Conservation (phyloP, 2,329 filamentous ascomycete genomes). For the Paraconiothyrium sp. region DNA sequence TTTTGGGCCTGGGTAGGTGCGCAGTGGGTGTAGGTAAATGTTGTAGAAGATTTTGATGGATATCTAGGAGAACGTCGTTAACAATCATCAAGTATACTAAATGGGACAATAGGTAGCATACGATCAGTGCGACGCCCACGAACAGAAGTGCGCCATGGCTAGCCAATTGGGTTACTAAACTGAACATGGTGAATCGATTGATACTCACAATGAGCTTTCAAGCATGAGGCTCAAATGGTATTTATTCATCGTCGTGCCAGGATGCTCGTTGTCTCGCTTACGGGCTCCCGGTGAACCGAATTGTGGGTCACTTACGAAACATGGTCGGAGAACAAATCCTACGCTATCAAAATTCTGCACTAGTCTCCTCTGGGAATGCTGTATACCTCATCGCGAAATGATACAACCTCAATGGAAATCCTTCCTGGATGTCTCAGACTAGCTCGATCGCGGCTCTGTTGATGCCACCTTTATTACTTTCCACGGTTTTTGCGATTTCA, state of each 20-base stretch:
- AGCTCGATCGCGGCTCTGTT: no score
- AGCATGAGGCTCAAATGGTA: background rate
- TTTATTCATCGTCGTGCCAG: conserved; percentile 3
- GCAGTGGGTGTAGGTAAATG: conserved; percentile 28
- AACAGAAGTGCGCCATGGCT: background rate
- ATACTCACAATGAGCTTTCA: background rate
- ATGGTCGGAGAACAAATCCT: no score
- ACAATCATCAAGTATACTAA: background rate
- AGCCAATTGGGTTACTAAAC: background rate
- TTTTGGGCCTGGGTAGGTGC: conserved; percentile 26
- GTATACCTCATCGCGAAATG: no score
- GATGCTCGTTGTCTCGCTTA: conserved; percentile 1
- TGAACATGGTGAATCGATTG: background rate
- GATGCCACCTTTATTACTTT: no score
- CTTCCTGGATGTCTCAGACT: no score
- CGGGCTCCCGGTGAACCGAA: conserved; percentile 13
- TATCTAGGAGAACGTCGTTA: background rate
- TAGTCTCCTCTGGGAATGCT: no score
- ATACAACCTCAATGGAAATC: no score
- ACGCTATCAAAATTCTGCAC: no score
- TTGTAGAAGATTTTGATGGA: conserved; percentile 24
- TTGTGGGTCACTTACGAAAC: background rate
- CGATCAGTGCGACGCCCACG: background rate
- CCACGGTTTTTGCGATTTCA: no score
- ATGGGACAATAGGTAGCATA: background rate